Evolutionary conservation across 352 stramenopile genomes (phyloP).

Genomic region (Pilasporangium apinafurcum): DNA sequence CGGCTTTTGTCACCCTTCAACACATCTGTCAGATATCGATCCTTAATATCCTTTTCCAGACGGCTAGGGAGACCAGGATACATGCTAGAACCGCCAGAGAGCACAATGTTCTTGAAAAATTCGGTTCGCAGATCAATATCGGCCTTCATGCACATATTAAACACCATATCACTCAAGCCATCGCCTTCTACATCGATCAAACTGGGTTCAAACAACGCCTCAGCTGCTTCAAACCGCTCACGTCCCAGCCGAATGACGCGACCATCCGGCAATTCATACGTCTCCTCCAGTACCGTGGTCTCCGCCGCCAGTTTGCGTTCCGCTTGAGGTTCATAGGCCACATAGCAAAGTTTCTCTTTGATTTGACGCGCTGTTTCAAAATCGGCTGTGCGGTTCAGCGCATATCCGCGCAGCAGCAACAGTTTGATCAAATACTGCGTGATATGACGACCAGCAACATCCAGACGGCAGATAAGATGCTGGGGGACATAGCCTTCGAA

Average conservation of each 20-base stretch:
- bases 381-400: slow-evolving; percentile 90
- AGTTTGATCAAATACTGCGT: slow-evolving; percentile 92
- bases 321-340: slow-evolving; percentile 82
- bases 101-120: slow-evolving; percentile 98
- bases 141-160: slow-evolving; percentile 98
- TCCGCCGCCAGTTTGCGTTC: slow-evolving; percentile 87
- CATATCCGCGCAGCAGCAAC: slow-evolving; percentile 86
- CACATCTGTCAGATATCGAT: slow-evolving; percentile 79
- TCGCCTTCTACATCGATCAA: slow-evolving; percentile 96
- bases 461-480: slow-evolving; percentile 87
- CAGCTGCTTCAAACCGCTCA: slow-evolving; percentile 94
- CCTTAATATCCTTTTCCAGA: slow-evolving; percentile 90
- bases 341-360: slow-evolving; percentile 94
- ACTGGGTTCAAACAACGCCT: slow-evolving; percentile 95
- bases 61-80: slow-evolving; percentile 93
- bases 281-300: slow-evolving; percentile 90
- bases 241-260: slow-evolving; percentile 91
- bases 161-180: slow-evolving; percentile 95
- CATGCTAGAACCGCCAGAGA: slow-evolving; percentile 92
- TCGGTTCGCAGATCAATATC: slow-evolving; percentile 91
- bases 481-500: slow-evolving; percentile 89
- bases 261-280: slow-evolving; percentile 95
- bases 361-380: slow-evolving; percentile 92
- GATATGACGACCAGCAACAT: slow-evolving; percentile 84
- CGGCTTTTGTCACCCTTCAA: slow-evolving; percentile 84